Base-by-base conservation (phyloP, 2,329 filamentous ascomycete genomes). In the Bimuria novae-zelandiae region DNA sequence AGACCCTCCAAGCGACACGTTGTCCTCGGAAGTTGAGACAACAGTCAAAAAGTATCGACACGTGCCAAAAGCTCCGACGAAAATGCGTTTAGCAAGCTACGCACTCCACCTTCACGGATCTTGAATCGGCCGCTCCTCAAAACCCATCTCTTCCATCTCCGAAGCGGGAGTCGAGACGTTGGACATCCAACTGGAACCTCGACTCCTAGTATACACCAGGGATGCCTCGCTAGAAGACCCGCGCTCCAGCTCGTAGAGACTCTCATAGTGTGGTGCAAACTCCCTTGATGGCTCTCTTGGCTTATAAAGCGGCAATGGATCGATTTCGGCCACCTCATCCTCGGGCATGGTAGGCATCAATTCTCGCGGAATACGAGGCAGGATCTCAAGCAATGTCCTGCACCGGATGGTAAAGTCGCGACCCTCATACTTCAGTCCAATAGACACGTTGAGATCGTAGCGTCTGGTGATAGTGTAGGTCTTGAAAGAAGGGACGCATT, bases 401-500 rank as follows among this genome's bases (percentile, higher is more conserved):
- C 63, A 66, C 5, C 57, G 59, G 22, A 73, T 57, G 3, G 52
- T 62, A 46, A 69, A 71, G 3, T 54, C 53, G 19, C 71, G 62
- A n/a, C 54, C 56, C 12, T 59, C 52, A 43, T 58, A 70, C 35
- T 61, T 66, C 37, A 73, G 56, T 29, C 65, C 67, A 4, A 73
- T 56, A 3, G 57, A 52, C 3, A 72, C 52, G 8, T 47, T 57
- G 19, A 74, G 58, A 6, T 54, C 56, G 49, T 74, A 73, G 1
- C 63, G 59, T 2, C 69, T 62, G 1, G 63, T 70, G 21, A 73
- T 61, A 3, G 63, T 68, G 49, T 71, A 73, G 1, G 71, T 71
- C 29, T 64, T 71, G 59, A 73, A 72, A 0, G 65, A 67, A 0
- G 71, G 71, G 1, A 72, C 61, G 43, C 69, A 71, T 49, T 73